Conservation (phyloP, 345 rosid species). For the Syzygium jambos region DNA sequence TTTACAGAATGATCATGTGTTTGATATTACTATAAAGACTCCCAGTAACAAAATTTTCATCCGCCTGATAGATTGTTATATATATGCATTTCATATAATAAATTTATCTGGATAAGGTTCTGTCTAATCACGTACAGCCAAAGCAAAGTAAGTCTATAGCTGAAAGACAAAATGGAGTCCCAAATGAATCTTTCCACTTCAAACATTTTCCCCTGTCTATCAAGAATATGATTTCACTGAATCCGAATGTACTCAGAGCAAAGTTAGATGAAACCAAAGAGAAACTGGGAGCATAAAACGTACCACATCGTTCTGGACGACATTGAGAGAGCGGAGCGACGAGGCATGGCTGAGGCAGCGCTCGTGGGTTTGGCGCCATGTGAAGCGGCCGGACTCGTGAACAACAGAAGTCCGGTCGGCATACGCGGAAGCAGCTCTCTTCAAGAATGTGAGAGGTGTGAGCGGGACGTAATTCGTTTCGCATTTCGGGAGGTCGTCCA, state of each 20-base stretch:
- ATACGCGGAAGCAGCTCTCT: slow-evolving; percentile 46
- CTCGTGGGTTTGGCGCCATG: slow-evolving; percentile 48
- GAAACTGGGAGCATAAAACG: not conserved
- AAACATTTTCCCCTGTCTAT: not conserved
- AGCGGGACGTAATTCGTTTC: slow-evolving; percentile 55
- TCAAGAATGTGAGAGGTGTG: slow-evolving; percentile 49
- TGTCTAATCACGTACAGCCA: no score
- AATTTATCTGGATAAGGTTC: no score
- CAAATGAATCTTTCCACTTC: not conserved
- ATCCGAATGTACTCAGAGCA: not conserved
- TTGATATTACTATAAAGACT: no score
- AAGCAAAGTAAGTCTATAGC: no score
- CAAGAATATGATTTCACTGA: not conserved
- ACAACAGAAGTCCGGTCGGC: slow-evolving; percentile 45
- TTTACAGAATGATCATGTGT: no score
- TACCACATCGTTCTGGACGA: slow-evolving; percentile 44
- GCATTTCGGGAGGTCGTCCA: slow-evolving; percentile 47
- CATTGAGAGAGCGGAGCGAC: slow-evolving; percentile 36
- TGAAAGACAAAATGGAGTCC: not conserved
- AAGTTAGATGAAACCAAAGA: not conserved
- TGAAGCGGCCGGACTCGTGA: slow-evolving; percentile 39
- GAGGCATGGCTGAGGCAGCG: slow-evolving; percentile 65
- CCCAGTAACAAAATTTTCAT: no score
- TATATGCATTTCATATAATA: no score
- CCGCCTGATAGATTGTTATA: no score